Evolutionary conservation across 768 basidiomycete species (phyloP).

Genomic region (Leccinum arenicola): DNA sequence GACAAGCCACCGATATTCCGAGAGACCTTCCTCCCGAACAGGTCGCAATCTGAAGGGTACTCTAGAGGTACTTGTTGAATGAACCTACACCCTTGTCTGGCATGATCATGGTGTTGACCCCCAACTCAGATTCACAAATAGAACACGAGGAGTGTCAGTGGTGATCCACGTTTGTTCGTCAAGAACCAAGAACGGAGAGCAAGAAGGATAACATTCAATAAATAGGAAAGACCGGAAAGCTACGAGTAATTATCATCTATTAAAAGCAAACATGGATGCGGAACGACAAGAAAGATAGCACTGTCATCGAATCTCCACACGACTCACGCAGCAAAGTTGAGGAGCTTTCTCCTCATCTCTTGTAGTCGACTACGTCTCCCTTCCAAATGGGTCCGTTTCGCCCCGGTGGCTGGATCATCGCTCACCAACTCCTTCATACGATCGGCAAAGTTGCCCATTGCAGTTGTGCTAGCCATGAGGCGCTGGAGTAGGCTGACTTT

Average conservation of each 20-base stretch:
- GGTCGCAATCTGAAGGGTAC: not conserved
- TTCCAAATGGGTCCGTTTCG: conserved; percentile 34
- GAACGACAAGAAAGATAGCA: not conserved
- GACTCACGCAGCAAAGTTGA: conserved; percentile 22
- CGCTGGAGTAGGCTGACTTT: conserved; percentile 35
- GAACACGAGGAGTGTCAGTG: no score
- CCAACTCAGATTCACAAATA: not conserved
- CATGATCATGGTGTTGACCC: not conserved
- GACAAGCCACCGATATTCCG: not conserved
- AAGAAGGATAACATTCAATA: no score
- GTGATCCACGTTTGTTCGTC: no score
- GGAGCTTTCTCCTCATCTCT: conserved; percentile 38
- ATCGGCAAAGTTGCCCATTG: conserved; percentile 17
- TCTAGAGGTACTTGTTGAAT: not conserved
- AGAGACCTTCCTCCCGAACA: not conserved
- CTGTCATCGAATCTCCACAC: not conserved
- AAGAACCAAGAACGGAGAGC: no score
- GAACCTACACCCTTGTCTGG: not conserved
- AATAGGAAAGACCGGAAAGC: not conserved
- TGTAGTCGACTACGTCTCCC: conserved; percentile 36
- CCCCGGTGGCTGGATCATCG: conserved; percentile 42
- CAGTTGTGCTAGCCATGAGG: conserved; percentile 25
- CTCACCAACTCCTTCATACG: conserved; percentile 41
- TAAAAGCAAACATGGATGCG: not conserved
- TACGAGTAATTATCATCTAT: not conserved